Conservation (phyloP, 306 rosid species). For the Prunus davidiana region DNA sequence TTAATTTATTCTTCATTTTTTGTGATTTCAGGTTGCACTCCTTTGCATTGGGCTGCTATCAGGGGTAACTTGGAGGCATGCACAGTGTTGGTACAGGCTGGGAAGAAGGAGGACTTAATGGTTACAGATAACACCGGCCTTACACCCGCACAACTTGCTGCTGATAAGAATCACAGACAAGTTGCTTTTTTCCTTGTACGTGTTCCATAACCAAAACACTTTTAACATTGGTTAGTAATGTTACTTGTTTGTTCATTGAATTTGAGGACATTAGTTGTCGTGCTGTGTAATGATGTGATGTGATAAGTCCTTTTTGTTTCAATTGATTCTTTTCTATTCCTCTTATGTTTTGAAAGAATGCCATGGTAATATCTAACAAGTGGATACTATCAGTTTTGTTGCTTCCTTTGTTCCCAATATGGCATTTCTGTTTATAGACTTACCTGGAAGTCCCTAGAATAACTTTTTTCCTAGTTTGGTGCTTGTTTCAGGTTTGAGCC, state of each 20-base stretch:
- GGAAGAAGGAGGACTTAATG: conserved; percentile 91
- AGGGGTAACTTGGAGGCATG: conserved; percentile 98
- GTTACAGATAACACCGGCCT: conserved; percentile 95
- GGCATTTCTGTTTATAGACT: neutral
- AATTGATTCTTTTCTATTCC: neutral
- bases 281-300: neutral
- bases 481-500: neutral
- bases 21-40: conserved; percentile 78
- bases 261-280: neutral
- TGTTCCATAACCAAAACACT: conserved; percentile 44
- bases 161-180: conserved; percentile 95
- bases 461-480: neutral
- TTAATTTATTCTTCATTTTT: conserved; percentile 7
- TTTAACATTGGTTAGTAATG: conserved; percentile 37
- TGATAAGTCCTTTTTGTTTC: neutral
- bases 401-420: neutral
- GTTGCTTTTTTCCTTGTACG: conserved; percentile 99
- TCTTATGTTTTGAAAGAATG: neutral
- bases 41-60: conserved; percentile 98
- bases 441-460: neutral
- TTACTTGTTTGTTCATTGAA: conserved; percentile 12
- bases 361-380: neutral
- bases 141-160: conserved; percentile 96
- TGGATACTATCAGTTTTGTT: neutral
- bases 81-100: conserved; percentile 96